Evolutionary conservation across 768 basidiomycete species (phyloP).

Genomic region (Lactarius deliciosus): DNA sequence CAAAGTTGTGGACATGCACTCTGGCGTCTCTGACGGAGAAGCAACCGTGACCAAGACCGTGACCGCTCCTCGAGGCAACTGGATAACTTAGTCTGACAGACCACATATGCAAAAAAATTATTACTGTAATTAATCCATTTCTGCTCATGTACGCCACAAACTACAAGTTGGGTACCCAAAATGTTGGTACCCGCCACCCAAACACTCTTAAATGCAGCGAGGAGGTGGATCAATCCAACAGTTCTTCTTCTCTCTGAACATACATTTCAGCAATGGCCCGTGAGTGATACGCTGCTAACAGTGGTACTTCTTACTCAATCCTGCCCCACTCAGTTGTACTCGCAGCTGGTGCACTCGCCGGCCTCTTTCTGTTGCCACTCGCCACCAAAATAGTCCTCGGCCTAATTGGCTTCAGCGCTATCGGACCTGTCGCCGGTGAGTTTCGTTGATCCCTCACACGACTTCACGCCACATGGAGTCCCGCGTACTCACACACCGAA

Average conservation of each 20-base stretch:
- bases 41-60: too few relatives aligned
- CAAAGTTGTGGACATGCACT: neutral
- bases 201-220: neutral
- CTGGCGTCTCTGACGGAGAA: too few relatives aligned
- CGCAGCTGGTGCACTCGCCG: neutral
- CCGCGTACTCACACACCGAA: neutral
- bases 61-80: too few relatives aligned
- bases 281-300: neutral
- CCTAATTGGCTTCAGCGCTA: neutral
- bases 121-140: neutral
- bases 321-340: neutral
- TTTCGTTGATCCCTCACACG: too few relatives aligned
- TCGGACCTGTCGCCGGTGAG: slow-evolving; percentile 8
- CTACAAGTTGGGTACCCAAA: too few relatives aligned
- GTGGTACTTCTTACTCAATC: neutral
- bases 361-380: neutral
- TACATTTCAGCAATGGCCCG: neutral
- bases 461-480: neutral
- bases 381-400: neutral
- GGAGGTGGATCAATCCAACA: neutral
- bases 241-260: neutral
- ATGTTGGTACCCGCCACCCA: neutral
- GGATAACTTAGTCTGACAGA: neutral
- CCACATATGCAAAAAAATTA: too few relatives aligned
- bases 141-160: neutral